Percentiles rank a stretch among this genome's conserved stretches.
Evolutionary conservation across 2,329 filamentous ascomycete species (phyloP).

Genomic region (Aspergillus intermedius): DNA sequence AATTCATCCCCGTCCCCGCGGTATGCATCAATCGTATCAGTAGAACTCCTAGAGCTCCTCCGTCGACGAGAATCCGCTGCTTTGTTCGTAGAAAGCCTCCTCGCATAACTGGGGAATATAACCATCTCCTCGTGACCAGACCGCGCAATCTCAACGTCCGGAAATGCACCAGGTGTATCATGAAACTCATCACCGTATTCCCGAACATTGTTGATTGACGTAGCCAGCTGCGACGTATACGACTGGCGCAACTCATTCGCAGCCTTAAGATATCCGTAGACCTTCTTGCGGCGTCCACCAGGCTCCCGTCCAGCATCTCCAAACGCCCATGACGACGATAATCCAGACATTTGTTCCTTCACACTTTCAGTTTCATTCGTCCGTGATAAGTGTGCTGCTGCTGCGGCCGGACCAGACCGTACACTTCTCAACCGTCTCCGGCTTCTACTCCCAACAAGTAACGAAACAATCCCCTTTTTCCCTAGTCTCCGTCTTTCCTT

Average conservation of each 20-base stretch:
- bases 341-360: constrained; percentile 17
- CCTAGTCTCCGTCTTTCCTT: constrained; percentile 37
- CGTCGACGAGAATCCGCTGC: constrained; percentile 12
- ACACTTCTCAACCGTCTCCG: constrained; percentile 12
- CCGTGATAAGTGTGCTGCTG: constrained; percentile 5
- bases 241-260: constrained; percentile 65
- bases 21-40: constrained; percentile 34
- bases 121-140: constrained; percentile 88
- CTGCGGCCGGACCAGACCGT: not conserved
- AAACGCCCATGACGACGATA: constrained; percentile 15
- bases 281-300: constrained; percentile 68
- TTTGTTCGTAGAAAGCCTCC: constrained; percentile 57
- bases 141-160: constrained; percentile 72
- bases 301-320: constrained; percentile 42
- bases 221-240: constrained; percentile 52
- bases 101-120: constrained; percentile 88
- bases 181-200: constrained; percentile 42
- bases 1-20: constrained; percentile 43
- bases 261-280: constrained; percentile 66
- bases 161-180: constrained; percentile 68
- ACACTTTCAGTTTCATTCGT: constrained; percentile 12
- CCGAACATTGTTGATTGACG: constrained; percentile 35
- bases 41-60: constrained; percentile 19
- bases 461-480: constrained; percentile 16
- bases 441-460: constrained; percentile 17